Conservation (phyloP, 1,284 basidiomycete species). For the Inonotus obliquus region DNA sequence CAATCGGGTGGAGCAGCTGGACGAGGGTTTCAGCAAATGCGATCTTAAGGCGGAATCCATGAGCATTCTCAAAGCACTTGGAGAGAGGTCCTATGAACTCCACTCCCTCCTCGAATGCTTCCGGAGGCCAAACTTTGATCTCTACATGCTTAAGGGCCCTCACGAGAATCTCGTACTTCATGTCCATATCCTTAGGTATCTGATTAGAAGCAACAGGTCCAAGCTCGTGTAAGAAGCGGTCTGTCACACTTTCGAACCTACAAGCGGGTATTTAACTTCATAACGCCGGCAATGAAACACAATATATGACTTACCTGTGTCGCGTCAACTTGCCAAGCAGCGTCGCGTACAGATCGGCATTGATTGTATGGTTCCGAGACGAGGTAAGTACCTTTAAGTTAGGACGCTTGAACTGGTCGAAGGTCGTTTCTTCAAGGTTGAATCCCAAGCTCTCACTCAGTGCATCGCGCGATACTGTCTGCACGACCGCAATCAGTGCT, state of each 20-base stretch:
- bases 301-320: slow-evolving; percentile 49
- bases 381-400: slow-evolving; percentile 59
- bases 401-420: slow-evolving; percentile 78
- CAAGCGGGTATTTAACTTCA: too few relatives aligned
- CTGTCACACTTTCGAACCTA: slow-evolving; percentile 84
- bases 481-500: slow-evolving; percentile 74
- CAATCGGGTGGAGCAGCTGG: slow-evolving; percentile 82
- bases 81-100: slow-evolving; percentile 87
- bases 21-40: slow-evolving; percentile 85
- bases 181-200: slow-evolving; percentile 73
- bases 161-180: slow-evolving; percentile 78
- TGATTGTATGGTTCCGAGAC: slow-evolving; percentile 72
- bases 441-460: slow-evolving; percentile 75
- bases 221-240: slow-evolving; percentile 78
- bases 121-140: slow-evolving; percentile 90
- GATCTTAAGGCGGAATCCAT: slow-evolving; percentile 80
- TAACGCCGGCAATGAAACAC: background rate
- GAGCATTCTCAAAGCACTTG: slow-evolving; percentile 79
- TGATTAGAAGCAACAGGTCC: slow-evolving; percentile 68
- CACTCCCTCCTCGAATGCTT: slow-evolving; percentile 90
- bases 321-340: slow-evolving; percentile 79
- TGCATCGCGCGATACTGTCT: slow-evolving; percentile 67
- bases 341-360: slow-evolving; percentile 78
- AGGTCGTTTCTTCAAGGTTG: slow-evolving; percentile 79
- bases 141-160: slow-evolving; percentile 75